Evolutionary conservation across 2,329 filamentous ascomycete species (phyloP), one percentile per base, ranked within the genome.

Genomic region (Hypoxylon sp.): DNA sequence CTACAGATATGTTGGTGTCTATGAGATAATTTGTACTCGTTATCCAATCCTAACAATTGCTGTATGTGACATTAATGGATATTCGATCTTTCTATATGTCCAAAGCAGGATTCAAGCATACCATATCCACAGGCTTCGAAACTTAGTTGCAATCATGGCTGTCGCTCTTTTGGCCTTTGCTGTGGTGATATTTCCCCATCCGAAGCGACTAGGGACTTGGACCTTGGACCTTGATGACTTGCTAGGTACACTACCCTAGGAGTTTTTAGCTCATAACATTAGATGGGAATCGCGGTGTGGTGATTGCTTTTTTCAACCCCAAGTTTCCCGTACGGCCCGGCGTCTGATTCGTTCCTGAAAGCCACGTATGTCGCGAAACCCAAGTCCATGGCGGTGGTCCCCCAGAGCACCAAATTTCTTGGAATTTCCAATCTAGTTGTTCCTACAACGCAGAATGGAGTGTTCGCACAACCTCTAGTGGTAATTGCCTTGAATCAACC

Each of bases 331-430:
- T n/a, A 19, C 13, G 13, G 5, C 7, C 9, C 10, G 13, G 3
- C 19, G 38, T 58, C 17, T 14, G 5, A 23, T 58, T 58, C 21
- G 43, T 14, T 48, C 5, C 7, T n/a, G 45, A 56, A 46, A 21
- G 25, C 38, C 41, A 56, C 52, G 25, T 34, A 28, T 58, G 11
- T 38, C 5, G 28, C 13, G 13, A 36, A 36, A 10, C 25, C 21
- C 13, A 49, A 11, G 17, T 43, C 38, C 17, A 43, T 21, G 38
- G 9, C 0, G 38, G 17, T n/a, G 38, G 38, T 19, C 17, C 17
- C 38, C 17, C 38, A 11, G 21, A 2, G 17, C 17, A 43, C 17
- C 5, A 11, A 3, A 43, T 21, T 43, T 43, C 7, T 11, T 21
- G 17, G 38, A 11, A 3, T 38, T 43, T n/a, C 17, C 2, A 7